Percentiles rank a stretch among this genome's conserved stretches.
Evolutionary conservation across 2,329 filamentous ascomycete genomes (phyloP).

Genomic region (Lachnellula hyalina): DNA sequence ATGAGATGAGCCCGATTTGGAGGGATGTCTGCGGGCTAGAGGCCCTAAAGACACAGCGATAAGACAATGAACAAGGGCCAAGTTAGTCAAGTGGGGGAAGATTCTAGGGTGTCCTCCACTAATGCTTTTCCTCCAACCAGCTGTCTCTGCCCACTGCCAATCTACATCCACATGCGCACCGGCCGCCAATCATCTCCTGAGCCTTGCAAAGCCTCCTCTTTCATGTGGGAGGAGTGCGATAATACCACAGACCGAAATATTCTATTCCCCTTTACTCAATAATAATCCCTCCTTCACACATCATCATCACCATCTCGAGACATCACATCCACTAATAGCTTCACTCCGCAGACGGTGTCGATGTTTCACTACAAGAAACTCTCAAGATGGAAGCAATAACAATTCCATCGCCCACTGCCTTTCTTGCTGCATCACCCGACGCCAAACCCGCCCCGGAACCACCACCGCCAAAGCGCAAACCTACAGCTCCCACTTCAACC

Average conservation of each 20-base stretch:
- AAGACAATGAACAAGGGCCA: not conserved
- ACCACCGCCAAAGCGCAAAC: slow-evolving; percentile 26
- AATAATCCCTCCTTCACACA: slow-evolving; percentile 13
- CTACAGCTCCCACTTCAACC: slow-evolving; percentile 13
- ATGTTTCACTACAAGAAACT: slow-evolving; percentile 18
- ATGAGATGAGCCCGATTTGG: not conserved
- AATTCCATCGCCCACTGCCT: slow-evolving; percentile 54
- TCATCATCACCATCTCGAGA: not conserved
- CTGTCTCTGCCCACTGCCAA: not conserved
- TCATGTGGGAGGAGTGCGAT: not conserved
- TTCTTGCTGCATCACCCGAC: slow-evolving; percentile 38
- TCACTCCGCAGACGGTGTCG: slow-evolving; percentile 4
- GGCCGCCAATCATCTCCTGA: slow-evolving; percentile 5
- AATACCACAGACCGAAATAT: slow-evolving; percentile 2
- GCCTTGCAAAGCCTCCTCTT: slow-evolving; percentile 4
- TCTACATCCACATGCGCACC: not conserved
- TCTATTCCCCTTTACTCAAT: not conserved
- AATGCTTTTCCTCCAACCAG: not conserved
- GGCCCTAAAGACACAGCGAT: not conserved
- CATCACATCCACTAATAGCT: not conserved
- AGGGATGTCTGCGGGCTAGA: not conserved
- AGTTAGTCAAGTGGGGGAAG: not conserved
- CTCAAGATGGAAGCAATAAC: slow-evolving; percentile 51
- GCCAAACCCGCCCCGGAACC: slow-evolving; percentile 27
- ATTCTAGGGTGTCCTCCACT: not conserved